Evolutionary conservation across 1,139 yeast species (phyloP), one percentile per base, ranked within the genome.

Genomic region (Protomyces pachydermus): DNA sequence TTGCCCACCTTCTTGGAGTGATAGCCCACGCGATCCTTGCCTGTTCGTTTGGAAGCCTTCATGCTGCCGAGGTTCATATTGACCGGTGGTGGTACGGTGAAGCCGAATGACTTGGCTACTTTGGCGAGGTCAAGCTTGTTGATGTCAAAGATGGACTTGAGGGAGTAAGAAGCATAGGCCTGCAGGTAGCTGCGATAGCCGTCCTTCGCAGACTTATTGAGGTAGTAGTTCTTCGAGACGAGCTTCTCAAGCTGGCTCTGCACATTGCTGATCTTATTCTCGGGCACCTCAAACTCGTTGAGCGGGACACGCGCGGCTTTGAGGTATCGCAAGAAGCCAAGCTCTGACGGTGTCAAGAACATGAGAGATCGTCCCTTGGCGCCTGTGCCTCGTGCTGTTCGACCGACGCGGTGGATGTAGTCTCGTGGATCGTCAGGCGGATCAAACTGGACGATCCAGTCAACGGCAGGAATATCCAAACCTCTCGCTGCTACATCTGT

Each of bases 341-440:
- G 82, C 77, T 93, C 99, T 54, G 85, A 85, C 52, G 98, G 98
- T 3, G 93, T 86, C 75, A 93, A 81, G 77, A 93, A 93, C 98
- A 93, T 91, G 68, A 93, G 80, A 16, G 96, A 88, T 76, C 87
- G 89, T 70, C 99, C 99, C 74, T 87, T 87, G 65, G 97, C 98
- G 60, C 82, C 75, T 23, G 95, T 82, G 66, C 98, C 98, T 79
- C 98, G 85, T 18, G 98, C 98, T 34, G 98, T 93, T 81, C 98
- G 86, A 69, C 98, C 98, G 45, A 93, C 98, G 76, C 98, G 85
- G 77, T 93, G 98, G 71, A 93, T 91, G 74, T 93, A 93, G 77
- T 91, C 97, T 77, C 97, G 85, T 75, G 98, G 98, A 78, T 93
- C 98, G 85, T 93, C 98, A 74, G 98, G 98, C 60, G 98, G 98